Base-by-base conservation (phyloP, 495 filamentous ascomycete genomes). In the Chaetomium cochliodes region DNA sequence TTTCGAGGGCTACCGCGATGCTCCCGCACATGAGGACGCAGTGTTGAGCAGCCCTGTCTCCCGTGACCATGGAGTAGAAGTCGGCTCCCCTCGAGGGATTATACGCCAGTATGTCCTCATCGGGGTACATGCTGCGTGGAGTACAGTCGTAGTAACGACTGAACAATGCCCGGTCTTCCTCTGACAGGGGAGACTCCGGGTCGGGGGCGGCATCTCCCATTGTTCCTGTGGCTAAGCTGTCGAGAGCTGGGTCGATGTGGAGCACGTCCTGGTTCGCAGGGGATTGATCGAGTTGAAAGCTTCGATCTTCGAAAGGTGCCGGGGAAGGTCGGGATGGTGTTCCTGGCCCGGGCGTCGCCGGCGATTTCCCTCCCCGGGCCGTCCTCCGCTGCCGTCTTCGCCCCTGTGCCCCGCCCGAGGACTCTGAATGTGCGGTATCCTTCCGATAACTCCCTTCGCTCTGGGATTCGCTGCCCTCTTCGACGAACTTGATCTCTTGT, bases 11-110 rank as follows among this genome's bases (percentile, higher is more conserved):
- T 5, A 65, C 62, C 0, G 58, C 33, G 25, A 75, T 70, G 42
- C 66, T 50, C n/a, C 68, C 71, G 59, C 67, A 69, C 68, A 75
- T 72, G 30, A 75, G 20, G 15, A 72, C 65, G 51, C 66, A 72
- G 50, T 73, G 70, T 20, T 68, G 22, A 25, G 68, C 70, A 20
- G 70, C 69, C 18, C 51, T 25, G 55, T 70, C 68, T 7, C 39
- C 39, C 16, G 41, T 55, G 15, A 63, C 63, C 23, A 69, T 61
- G n/a, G 62, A 46, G 65, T 66, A 65, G 58, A 71, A 72, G 8
- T 67, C 58, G 49, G n/a, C n/a, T 1, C 23, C 41, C 25, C 68
- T 67, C 7, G 65, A 58, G 5, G 71, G 71, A 47, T 75, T 75
- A 58, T 73, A 69, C 3, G 69, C 57, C 41, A 75, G 58, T 12